Percentiles rank a stretch among this genome's conserved stretches.
Evolutionary conservation across 2,329 filamentous ascomycete genomes (phyloP).

Genomic region (Rhynchosporium agropyri): DNA sequence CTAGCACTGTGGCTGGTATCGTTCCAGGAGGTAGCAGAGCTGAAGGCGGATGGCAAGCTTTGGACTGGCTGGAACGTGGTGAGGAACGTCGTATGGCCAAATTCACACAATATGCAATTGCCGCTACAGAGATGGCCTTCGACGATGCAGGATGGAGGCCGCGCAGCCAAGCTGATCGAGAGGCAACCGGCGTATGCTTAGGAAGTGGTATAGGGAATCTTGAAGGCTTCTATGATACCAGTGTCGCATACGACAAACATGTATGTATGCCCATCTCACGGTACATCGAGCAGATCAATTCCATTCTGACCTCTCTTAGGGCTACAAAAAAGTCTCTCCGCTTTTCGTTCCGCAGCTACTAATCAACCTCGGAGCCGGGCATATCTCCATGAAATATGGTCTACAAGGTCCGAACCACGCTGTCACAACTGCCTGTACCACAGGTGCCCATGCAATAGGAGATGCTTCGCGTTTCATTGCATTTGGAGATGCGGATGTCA

Average conservation of each 20-base stretch:
- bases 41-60: constrained; percentile 53
- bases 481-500: constrained; percentile 89
- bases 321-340: constrained; percentile 90
- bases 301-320: constrained; percentile 53
- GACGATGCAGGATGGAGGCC: constrained; percentile 74
- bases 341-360: constrained; percentile 90
- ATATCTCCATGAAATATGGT: constrained; percentile 90
- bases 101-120: constrained; percentile 90
- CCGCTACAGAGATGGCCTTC: constrained; percentile 83
- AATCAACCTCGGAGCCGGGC: constrained; percentile 93
- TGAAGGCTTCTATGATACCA: constrained; percentile 85
- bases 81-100: constrained; percentile 80
- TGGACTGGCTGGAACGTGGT: constrained; percentile 56
- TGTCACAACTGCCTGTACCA: constrained; percentile 93
- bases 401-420: constrained; percentile 92
- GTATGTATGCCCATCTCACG: constrained; percentile 52
- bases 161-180: constrained; percentile 57
- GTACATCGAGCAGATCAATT: not conserved
- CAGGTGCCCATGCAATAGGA: constrained; percentile 90
- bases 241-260: constrained; percentile 71
- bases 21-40: constrained; percentile 62
- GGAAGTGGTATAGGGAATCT: constrained; percentile 96
- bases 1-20: constrained; percentile 82
- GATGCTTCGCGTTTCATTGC: constrained; percentile 92
- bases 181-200: constrained; percentile 85